These are phyloP conservation scores for Penicillium sclerotiorum DNA, from an alignment of 2,329 filamentous ascomycete genomes.

Conservation along the genomic window DNA sequence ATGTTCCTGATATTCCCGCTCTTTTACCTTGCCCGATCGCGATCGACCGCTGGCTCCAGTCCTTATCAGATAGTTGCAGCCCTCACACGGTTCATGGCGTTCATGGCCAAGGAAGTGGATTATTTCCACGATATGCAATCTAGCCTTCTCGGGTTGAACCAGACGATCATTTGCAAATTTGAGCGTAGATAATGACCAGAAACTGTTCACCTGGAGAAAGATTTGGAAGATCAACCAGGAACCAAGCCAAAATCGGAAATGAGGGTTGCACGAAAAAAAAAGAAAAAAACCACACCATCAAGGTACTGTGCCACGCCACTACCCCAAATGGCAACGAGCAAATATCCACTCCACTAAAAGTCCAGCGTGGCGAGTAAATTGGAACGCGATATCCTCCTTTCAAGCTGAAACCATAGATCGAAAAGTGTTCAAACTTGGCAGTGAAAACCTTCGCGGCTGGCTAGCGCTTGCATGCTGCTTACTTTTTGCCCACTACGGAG, in stretches of 20 bases:
- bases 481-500: neutral
- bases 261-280: no score
- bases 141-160: neutral
- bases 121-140: neutral
- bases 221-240: no score
- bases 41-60: constrained; percentile 11
- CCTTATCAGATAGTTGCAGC: constrained; percentile 17
- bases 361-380: constrained; percentile 1
- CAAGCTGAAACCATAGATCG: neutral
- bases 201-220: neutral
- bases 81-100: constrained; percentile 12
- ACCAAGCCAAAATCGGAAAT: no score
- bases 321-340: neutral
- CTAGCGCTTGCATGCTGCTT: neutral
- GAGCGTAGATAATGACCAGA: constrained; percentile 17
- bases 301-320: no score
- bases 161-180: neutral
- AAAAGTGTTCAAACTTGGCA: constrained; percentile 1
- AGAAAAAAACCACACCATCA: no score
- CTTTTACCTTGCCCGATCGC: constrained; percentile 7
- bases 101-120: constrained; percentile 20
- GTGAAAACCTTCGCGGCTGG: neutral
- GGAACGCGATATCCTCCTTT: neutral
- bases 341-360: neutral
- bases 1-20: neutral